Base-by-base conservation (phyloP, 139 green algal species). In the Mesostigma viride region DNA sequence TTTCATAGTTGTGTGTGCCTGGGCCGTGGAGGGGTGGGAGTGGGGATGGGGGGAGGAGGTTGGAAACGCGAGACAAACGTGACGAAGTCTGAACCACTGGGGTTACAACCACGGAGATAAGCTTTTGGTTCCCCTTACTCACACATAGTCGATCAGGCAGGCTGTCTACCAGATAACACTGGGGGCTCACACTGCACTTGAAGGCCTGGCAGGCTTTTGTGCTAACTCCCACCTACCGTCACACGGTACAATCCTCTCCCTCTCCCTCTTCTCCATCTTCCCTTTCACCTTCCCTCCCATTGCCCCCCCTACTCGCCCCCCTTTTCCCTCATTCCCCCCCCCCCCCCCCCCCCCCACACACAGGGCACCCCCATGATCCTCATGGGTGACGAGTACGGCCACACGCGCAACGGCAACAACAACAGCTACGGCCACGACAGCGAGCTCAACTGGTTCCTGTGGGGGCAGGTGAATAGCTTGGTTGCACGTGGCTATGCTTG, bases 361-460 rank as follows among this genome's bases (percentile, higher is more conserved):
- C 76, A 83, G 71, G 92, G 92, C 51, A 93, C 83, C 0, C 93
- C 93, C 33, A 99, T 99, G 93, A 79, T 99, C 26, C 79, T 98
- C 33, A 81, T 81, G 78, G 80, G 80, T 17, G 92, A 98, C 71
- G 92, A 98, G 81, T 85, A 90, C 44, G 77, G 59, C 11, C 76
- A 90, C 33, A 90, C 83, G 1, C 81, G 88, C 20, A 22, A 77
- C 22, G 93, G 93, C 62, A 99, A 99, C 85, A 99, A 99, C 85
- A 99, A 99, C 86, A 96, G 85, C 80, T 99, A 99, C 69, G 92
- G 93, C 6, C 93, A 99, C 65, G 90, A 99, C 82, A 89, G 68
- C 8, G 31, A 66, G 17, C 35, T 82, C 31, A 84, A 77, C 64
- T 61, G 81, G 57, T 79, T 83, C n/a, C 62, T 67, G 28, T 82